Base-by-base conservation (phyloP, 2,329 filamentous ascomycete species). In the Atkinsonella hypoxylon region DNA sequence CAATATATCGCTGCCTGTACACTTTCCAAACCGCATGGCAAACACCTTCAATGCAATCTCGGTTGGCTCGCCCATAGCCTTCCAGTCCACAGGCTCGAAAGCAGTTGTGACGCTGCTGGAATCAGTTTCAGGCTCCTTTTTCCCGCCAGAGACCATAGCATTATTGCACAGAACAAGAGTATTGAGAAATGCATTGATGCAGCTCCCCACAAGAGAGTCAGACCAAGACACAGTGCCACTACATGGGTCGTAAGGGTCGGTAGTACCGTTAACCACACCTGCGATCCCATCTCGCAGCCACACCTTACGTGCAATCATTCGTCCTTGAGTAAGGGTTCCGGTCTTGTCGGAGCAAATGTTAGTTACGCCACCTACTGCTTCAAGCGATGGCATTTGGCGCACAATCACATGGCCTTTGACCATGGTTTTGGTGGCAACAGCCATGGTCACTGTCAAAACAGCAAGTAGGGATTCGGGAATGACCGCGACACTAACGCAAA, bases 31-130 rank as follows among this genome's bases (percentile, higher is more conserved):
- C 17, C 84, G 79, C 68, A 82, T 81, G 45, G 83, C 82, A 54
- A 88, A 83, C 10, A 87, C 83, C 55, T 85, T 82, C 15, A 88
- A 77, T 11, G 85, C 83, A 53, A 88, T 85, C 57, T 88, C 84
- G 3, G 85, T 88, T 3, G 82, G 81, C 56, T 85, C 81, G 46
- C 82, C 83, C 41, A 81, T 67, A 18, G 79, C 79, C 41, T 70
- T 74, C 79, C 81, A 85, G 2, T 69, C 62, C 3, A 65, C 62
- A 30, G 67, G 64, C 15, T 69, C 65, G 13, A 70, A 66, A n/a
- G 68, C 60, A 9, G 71, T 74, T 4, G 72, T 71, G 47, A 70
- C 68, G 32, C 72, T 75, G 45, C 70, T 72, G 10, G 70, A 70
- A 55, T 75, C 73, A 18, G 67, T 69, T 48, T 69, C 67, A n/a